Base-by-base conservation (phyloP, 192 early-diverging fungal genomes). In the Coemansia reversa region DNA sequence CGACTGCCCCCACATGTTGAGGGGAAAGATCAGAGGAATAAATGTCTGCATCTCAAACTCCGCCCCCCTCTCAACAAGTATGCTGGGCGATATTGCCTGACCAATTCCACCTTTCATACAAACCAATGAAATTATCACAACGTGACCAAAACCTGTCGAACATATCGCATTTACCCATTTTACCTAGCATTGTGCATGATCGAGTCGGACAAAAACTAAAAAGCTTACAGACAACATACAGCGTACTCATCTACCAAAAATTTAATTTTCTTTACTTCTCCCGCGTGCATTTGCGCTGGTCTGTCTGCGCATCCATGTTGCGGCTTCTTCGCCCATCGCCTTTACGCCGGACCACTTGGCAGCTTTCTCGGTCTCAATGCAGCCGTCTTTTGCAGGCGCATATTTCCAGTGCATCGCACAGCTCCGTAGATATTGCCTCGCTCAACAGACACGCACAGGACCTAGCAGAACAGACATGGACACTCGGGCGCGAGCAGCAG, bases 371-470 rank as follows among this genome's bases (percentile, higher is more conserved):
- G 12, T 16, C 39, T 45, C 16, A 2, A 1, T 14, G 16, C 16
- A 45, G 14, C 12, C 14, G 7, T 45, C 16, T 14, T 45, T 2
- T 45, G 16, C 39, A 45, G 3, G 39, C 39, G 16, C 0, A 45
- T 16, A 45, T 45, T 45, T 14, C 39, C 39, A 45, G 3, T 45
- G 12, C 3, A 45, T 45, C 39, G 39, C 39, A 45, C 14, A 45
- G 39, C 16, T 16, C 39, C 1, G 14, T 14, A 45, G 28, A 55
- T 16, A 51, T 69, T 23, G 33, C 5, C 9, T 48, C 16, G 14
- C 53, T 69, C n/a, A 49, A 53, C 32, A 16, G 28, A 19, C 51
- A 51, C 19, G 67, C 67, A 3, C n/a, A 51, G 4, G 23, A 30
- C 9, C 27, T 63, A 2, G 25, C 16, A 5, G 35, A 18, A 14